Evolutionary conservation across 768 basidiomycete species (phyloP).

Genomic region (Erythrobasidium yunnanense): DNA sequence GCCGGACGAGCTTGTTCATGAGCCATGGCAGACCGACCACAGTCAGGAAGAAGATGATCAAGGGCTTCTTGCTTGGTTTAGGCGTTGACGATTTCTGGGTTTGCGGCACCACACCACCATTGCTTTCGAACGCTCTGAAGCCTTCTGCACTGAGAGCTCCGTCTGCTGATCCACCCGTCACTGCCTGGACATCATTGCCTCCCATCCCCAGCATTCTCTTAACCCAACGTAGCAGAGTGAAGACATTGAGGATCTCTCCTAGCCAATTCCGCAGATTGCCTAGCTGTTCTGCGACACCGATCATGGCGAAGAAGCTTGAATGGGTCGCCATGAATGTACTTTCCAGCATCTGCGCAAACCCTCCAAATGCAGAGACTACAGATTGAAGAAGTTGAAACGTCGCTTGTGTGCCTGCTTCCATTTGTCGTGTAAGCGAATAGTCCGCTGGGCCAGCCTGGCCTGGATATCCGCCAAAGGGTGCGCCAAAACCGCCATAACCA

Average conservation of each 20-base stretch:
- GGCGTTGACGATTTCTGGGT: slow-evolving; percentile 46
- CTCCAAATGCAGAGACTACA: slow-evolving; percentile 87
- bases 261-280: slow-evolving; percentile 80
- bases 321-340: slow-evolving; percentile 77
- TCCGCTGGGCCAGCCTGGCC: slow-evolving; percentile 31
- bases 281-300: slow-evolving; percentile 91
- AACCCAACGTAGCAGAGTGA: slow-evolving; percentile 80
- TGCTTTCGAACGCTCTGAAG: background rate
- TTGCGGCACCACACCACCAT: no score
- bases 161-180: slow-evolving; percentile 44
- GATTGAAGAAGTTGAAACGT: slow-evolving; percentile 89
- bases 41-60: slow-evolving; percentile 84
- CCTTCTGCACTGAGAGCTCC: slow-evolving; percentile 6
- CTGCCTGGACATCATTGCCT: slow-evolving; percentile 40
- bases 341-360: slow-evolving; percentile 94
- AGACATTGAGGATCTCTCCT: slow-evolving; percentile 83
- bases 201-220: slow-evolving; percentile 53
- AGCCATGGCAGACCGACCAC: slow-evolving; percentile 85
- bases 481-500: slow-evolving; percentile 25
- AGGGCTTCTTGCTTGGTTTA: slow-evolving; percentile 73
- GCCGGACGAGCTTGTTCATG: slow-evolving; percentile 76
- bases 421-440: slow-evolving; percentile 59
- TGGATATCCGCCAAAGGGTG: slow-evolving; percentile 8
- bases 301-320: slow-evolving; percentile 51
- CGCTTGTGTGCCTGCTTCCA: slow-evolving; percentile 77